Evolutionary conservation across 2,329 filamentous ascomycete genomes (phyloP), one percentile per base, ranked within the genome.

Genomic region (Colletotrichum sp.): DNA sequence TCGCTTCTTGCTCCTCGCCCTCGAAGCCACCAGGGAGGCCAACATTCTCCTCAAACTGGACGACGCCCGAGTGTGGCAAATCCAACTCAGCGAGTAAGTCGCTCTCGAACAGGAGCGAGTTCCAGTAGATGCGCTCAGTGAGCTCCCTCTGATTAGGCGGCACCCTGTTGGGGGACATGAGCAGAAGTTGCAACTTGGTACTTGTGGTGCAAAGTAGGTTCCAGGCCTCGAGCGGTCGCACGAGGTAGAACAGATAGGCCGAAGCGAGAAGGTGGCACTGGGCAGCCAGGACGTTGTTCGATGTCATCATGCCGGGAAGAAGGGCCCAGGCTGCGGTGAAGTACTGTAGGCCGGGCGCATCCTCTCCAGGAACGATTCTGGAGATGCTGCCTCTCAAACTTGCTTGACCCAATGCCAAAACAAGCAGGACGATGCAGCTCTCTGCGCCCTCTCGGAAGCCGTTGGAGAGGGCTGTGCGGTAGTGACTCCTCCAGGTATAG

Each of bases 191-290:
- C 60, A 96, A 87, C 82, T 96, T 97, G 80, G 94, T 95, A 83
- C 94, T 95, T 5, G 94, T 94, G 74, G 93, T 95, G 80, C 93
- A 95, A 6, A 97, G 86, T 18, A 96, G 85, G 77, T 90, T 96
- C 95, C 95, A 97, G 1, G 95, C 95, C 84, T 97, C 95, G 39
- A 97, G 88, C 1, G 95, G 95, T 14, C 95, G 91, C 12, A 96
- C 95, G 13, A 96, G 87, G 80, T 96, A 96, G 80, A 96, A 95
- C 4, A 96, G 87, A 80, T 97, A 97, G 18, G 95, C 95, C 12
- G 95, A 94, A 4, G 95, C 94, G 34, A 96, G 89, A 34, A 96
- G 90, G 81, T 96, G 94, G 81, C 94, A 96, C 82, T 97, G 95
- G 0, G 94, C 93, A 7, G 94, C 93, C 30, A 95, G 87, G 39